Evolutionary conservation across 768 basidiomycete species (phyloP), one percentile per base, ranked within the genome.

Genomic region (Cystofilobasidium ferigula): DNA sequence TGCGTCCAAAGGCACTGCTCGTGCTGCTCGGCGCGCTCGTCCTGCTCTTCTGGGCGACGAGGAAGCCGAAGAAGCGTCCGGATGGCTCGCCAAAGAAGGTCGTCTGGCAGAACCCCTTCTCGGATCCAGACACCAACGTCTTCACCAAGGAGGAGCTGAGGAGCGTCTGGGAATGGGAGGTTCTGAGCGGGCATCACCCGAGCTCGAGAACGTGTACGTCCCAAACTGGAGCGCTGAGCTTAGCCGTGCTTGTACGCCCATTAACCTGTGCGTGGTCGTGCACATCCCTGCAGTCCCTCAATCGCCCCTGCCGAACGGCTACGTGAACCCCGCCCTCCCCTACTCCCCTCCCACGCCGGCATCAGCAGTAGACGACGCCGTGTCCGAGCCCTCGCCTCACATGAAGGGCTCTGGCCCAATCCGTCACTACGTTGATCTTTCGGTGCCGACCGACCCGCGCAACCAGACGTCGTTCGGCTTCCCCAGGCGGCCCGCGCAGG

Each of bases 111-210:
- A 57, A 35, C 26, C 75, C 76, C 13, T 76, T 77, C 67, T 67
- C 66, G 32, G 77, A 77, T 63, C 74, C 74, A 6, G 70, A 72
- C 61, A 76, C 76, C 26, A 61, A 70, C 56, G 74, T 78, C 26
- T 68, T 78, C 22, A 71, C 71, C 1, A 69, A 69, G 28, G 75
- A 87, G 64, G 91, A 97, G 72, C 74, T 95, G 47, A 88, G 87
- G 72, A 81, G 86, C 64, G 88, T 99, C 76, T 98, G 93, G 93
- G 80, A 85, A 68, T 98, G 92, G 92, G 94, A 99, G 77, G 82
- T 98, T 64, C 79, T 84, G 36, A 88, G 89, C 69, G 95, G 95
- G 0, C 92, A 95, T 77, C 91, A 91, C 79, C 94, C 94, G 12
- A 92, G 88, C 76, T 81, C 82, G 62, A 81, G 83, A 64, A 80